phyloP scores from a whole-genome alignment of 1,139 yeast species.

The Hemisphaericaspora xylanilytica region DNA sequence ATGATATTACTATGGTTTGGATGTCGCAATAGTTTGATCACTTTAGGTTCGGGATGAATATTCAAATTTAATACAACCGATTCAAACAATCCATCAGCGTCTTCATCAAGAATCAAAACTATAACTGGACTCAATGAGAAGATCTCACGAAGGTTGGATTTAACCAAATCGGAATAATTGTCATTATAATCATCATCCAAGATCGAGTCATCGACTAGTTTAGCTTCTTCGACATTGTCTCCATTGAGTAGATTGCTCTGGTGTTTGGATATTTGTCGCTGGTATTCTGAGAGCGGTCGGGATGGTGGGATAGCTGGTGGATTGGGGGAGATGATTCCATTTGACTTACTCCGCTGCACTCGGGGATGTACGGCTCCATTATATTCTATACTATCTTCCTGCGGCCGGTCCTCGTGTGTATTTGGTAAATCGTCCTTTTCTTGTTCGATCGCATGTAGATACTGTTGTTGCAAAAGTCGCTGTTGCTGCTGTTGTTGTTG shows the following conservation, averaged over 20 bases:
- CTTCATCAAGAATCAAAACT: constrained; percentile 18
- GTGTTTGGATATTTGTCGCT: neutral
- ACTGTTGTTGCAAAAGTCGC: too few species aligned
- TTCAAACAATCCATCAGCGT: constrained; percentile 15
- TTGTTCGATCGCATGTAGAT: too few species aligned
- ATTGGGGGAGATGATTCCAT: neutral
- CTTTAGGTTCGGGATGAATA: constrained; percentile 34
- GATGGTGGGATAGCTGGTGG: neutral
- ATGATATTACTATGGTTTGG: constrained; percentile 28
- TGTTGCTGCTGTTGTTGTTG: too few species aligned
- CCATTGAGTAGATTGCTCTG: neutral
- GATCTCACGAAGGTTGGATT: constrained; percentile 28
- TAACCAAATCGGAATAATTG: neutral
- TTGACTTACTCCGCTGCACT: neutral
- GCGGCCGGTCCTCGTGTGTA: neutral
- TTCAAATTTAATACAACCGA: constrained; percentile 22
- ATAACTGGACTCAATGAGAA: constrained; percentile 29
- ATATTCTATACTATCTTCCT: neutral
- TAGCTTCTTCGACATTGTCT: neutral
- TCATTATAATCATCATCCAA: constrained; percentile 3
- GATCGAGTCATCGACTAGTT: neutral
- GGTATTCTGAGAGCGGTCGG: constrained; percentile 1
- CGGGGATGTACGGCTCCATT: neutral
- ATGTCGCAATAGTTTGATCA: constrained; percentile 30
- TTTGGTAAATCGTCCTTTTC: neutral